A percentile compares a stretch with the other conserved stretches of the same genome.
Conservation (phyloP, 129 eudicot genomes). For the Helianthus tuberosus region DNA sequence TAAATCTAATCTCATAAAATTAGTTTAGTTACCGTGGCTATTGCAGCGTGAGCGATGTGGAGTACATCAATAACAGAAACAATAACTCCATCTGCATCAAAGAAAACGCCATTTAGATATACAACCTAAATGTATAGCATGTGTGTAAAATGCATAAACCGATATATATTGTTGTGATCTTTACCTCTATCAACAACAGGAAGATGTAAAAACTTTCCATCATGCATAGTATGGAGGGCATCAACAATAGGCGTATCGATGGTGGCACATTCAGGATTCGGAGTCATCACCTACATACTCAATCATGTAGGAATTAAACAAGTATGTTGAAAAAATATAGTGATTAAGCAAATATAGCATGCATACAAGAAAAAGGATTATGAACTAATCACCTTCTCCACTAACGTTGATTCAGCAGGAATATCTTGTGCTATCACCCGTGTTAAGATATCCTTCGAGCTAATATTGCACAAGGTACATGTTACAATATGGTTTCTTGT, state of each 20-base stretch:
- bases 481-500: background rate
- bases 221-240: slow-evolving; percentile 98
- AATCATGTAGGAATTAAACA: slow-evolving; percentile 7
- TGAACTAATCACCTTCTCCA: slow-evolving; percentile 67
- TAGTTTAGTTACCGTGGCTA: slow-evolving; percentile 76
- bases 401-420: slow-evolving; percentile 78
- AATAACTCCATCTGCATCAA: slow-evolving; percentile 68
- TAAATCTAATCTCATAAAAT: background rate
- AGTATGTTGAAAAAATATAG: background rate
- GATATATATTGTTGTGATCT: slow-evolving; percentile 1
- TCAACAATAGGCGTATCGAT: slow-evolving; percentile 95
- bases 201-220: slow-evolving; percentile 94
- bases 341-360: background rate
- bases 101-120: slow-evolving; percentile 10
- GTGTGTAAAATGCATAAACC: background rate
- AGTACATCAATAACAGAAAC: slow-evolving; percentile 94
- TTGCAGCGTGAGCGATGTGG: slow-evolving; percentile 92
- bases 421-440: slow-evolving; percentile 92
- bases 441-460: slow-evolving; percentile 82
- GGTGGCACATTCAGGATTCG: slow-evolving; percentile 92
- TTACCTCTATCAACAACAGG: slow-evolving; percentile 96
- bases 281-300: slow-evolving; percentile 86
- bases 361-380: slow-evolving; percentile 10
- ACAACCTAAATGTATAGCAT: background rate
- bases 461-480: slow-evolving; percentile 27